Conservation (phyloP, 306 rosid species). For the Citrullus amarus region DNA sequence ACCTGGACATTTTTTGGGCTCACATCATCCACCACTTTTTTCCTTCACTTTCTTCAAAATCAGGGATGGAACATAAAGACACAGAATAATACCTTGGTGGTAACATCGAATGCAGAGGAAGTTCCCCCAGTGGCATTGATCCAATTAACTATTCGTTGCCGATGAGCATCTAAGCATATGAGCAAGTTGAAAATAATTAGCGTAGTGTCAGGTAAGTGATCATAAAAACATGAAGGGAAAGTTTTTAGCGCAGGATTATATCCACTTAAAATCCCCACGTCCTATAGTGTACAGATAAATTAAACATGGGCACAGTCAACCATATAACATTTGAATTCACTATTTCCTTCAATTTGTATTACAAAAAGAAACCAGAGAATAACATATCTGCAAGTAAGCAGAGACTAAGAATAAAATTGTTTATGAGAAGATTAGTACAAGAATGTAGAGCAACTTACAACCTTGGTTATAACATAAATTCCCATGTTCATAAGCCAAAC, state of each 20-base stretch:
- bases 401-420: neutral
- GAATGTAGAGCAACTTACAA: conserved; percentile 13
- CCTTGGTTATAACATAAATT: conserved; percentile 67
- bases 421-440: neutral
- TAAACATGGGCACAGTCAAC: neutral
- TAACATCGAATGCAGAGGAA: conserved; percentile 71
- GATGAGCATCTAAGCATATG: conserved; percentile 45
- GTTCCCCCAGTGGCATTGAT: conserved; percentile 67
- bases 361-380: neutral
- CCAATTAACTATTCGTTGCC: conserved; percentile 70
- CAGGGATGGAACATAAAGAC: neutral
- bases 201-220: conserved; percentile 1
- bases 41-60: neutral
- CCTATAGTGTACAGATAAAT: neutral
- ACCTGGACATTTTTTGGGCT: neutral
- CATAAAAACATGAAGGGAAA: neutral
- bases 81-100: conserved; percentile 34
- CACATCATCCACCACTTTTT: neutral
- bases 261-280: neutral
- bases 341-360: neutral
- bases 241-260: neutral
- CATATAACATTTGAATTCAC: neutral
- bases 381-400: neutral
- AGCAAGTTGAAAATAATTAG: conserved; percentile 14
- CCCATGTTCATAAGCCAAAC: conserved; percentile 51